Evolutionary conservation across 1,284 basidiomycete genomes (phyloP).

Genomic region (Ustilago tritici): DNA sequence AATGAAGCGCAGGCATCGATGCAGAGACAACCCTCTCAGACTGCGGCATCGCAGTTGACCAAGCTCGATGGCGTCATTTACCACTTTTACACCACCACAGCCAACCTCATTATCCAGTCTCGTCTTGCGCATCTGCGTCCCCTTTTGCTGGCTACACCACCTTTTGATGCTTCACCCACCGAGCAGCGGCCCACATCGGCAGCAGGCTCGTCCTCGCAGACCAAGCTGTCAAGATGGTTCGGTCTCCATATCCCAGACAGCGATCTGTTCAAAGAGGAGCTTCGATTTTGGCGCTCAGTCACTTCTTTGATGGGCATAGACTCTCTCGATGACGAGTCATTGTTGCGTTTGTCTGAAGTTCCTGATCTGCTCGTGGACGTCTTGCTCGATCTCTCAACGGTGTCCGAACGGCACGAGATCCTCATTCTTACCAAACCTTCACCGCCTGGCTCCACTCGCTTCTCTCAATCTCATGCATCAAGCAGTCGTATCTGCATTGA

Average conservation of each 20-base stretch:
- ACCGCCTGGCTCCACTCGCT: neutral
- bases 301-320: conserved; percentile 30
- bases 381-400: conserved; percentile 63
- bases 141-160: conserved; percentile 28
- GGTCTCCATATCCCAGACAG: conserved; percentile 69
- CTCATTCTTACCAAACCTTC: conserved; percentile 15
- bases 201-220: conserved; percentile 12
- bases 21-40: conserved; percentile 23
- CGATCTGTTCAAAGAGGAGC: conserved; percentile 67
- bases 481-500: conserved; percentile 24
- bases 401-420: conserved; percentile 29
- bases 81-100: conserved; percentile 70
- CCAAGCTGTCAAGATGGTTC: conserved; percentile 64
- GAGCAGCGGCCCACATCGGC: conserved; percentile 10
- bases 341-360: conserved; percentile 17
- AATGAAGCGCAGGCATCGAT: conserved; percentile 23
- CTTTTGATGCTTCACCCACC: conserved; percentile 7
- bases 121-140: conserved; percentile 56
- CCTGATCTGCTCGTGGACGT: conserved; percentile 69
- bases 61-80: conserved; percentile 58
- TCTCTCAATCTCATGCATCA: neutral
- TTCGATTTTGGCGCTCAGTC: conserved; percentile 66
- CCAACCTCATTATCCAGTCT: conserved; percentile 65
- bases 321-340: neutral
- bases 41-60: conserved; percentile 27